Evolutionary conservation across 805 yeast species (phyloP), one percentile per base, ranked within the genome.

Genomic region (Naumovozyma dairenensis): DNA sequence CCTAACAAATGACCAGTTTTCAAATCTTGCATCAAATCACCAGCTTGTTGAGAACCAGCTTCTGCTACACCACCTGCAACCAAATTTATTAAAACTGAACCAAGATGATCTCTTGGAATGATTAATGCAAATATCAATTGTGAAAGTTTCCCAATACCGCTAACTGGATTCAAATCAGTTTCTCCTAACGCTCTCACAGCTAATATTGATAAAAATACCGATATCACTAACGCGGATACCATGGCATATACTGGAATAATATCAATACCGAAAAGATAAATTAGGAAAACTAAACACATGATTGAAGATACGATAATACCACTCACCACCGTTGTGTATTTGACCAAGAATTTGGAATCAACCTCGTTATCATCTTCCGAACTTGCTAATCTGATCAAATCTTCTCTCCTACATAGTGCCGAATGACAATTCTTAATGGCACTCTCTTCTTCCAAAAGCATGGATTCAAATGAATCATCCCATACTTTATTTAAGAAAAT

Each of bases 41-140:
- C 97, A 2, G 97, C 96, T 60, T 89, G 98, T 61, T 92, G 97
- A 2, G 98, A 96, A 6, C 97, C 97, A 0, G 97, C 96, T 61
- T 89, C 98, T 1, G 97, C 93, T 27, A 89, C 77, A 10, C 96
- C 98, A 13, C 98, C 98, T 4, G 96, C 95, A 1, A 89, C 80
- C 31, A 89, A 63, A 52, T 89, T 92, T 29, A 85, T 75, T 26
- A 89, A 61, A 4, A 92, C 84, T 8, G 85, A 73, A 2, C 93
- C 86, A 1, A 93, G 93, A 37, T 77, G 81, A 29, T 65, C 56
- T 21, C 66, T 65, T 0, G 95, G 95, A 17, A 86, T 69, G 5
- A 89, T 66, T 9, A 85, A 51, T 0, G 96, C 95, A 58, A 92
- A 85, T 2, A 92, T 58, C 31, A 89, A 64, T 55, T 89, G 98